Percentiles rank a stretch among this genome's conserved stretches.
phyloP scores from a whole-genome alignment of 2,329 filamentous ascomycete genomes.

The Diaporthe sp. region DNA sequence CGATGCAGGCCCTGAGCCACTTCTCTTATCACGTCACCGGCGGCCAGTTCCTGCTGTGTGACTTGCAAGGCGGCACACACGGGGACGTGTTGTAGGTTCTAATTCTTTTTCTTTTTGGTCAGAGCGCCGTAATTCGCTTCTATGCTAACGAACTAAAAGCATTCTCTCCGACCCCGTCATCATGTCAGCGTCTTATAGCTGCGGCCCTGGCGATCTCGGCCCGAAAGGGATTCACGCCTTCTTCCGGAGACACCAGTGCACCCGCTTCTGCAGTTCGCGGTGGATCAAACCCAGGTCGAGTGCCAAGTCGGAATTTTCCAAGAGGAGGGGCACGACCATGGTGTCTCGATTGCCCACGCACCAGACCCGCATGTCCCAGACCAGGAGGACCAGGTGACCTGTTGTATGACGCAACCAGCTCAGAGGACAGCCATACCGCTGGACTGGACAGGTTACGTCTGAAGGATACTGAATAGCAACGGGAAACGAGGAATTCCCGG shows the following conservation, averaged over 20 bases:
- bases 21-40: slow-evolving; percentile 57
- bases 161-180: slow-evolving; percentile 59
- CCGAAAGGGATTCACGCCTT: slow-evolving; percentile 56
- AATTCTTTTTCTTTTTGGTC: background rate
- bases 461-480: background rate
- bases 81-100: slow-evolving; percentile 41
- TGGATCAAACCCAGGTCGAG: slow-evolving; percentile 44
- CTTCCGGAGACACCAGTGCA: slow-evolving; percentile 55
- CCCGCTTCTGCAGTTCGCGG: slow-evolving; percentile 48
- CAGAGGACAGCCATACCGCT: background rate
- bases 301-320: background rate
- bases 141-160: slow-evolving; percentile 40
- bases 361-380: slow-evolving; percentile 7
- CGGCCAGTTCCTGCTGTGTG: slow-evolving; percentile 56
- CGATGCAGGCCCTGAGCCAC: slow-evolving; percentile 60
- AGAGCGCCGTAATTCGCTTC: too few species aligned
- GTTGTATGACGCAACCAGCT: background rate
- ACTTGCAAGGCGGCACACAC: slow-evolving; percentile 59
- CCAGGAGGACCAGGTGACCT: slow-evolving; percentile 14
- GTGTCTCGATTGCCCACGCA: background rate
- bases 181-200: slow-evolving; percentile 53
- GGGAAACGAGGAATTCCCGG: background rate
- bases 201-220: slow-evolving; percentile 57
- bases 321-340: slow-evolving; percentile 33
- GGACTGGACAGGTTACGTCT: background rate